phyloP scores from a whole-genome alignment of 2,329 filamentous ascomycete genomes.

The Lachnellula suecica region DNA sequence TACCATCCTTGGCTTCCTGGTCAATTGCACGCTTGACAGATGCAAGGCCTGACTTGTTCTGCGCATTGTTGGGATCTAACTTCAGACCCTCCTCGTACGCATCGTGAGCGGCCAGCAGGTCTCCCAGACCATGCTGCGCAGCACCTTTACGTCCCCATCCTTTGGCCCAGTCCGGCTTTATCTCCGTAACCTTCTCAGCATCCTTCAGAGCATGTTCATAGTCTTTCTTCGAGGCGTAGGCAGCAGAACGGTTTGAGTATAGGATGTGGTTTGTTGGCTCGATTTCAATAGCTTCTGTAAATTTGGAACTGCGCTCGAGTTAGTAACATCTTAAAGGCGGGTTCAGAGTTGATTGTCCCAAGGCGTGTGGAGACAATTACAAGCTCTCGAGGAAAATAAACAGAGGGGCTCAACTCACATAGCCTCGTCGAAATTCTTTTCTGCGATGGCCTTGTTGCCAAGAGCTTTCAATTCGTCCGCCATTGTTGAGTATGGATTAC shows the following conservation, averaged over 20 bases:
- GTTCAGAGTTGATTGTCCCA: background rate
- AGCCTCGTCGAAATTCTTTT: slow-evolving; percentile 94
- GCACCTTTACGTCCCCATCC: slow-evolving; percentile 93
- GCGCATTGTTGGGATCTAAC: slow-evolving; percentile 85
- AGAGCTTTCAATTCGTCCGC: slow-evolving; percentile 88
- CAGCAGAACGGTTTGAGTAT: slow-evolving; percentile 93
- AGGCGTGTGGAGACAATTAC: background rate
- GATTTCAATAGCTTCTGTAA: slow-evolving; percentile 86
- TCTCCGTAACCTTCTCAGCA: slow-evolving; percentile 87
- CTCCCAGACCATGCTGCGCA: slow-evolving; percentile 82
- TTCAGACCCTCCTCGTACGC: slow-evolving; percentile 95
- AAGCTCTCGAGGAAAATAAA: slow-evolving; percentile 14
- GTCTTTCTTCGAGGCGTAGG: slow-evolving; percentile 84
- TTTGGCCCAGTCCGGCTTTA: slow-evolving; percentile 98
- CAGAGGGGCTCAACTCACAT: slow-evolving; percentile 63
- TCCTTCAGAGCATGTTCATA: slow-evolving; percentile 84
- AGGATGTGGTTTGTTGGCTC: slow-evolving; percentile 93
- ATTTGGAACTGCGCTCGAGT: slow-evolving; percentile 71
- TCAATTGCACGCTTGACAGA: slow-evolving; percentile 88
- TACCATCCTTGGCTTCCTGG: slow-evolving; percentile 58
- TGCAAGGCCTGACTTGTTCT: slow-evolving; percentile 84
- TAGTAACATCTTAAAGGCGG: slow-evolving; percentile 7
- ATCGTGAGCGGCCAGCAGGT: slow-evolving; percentile 81
- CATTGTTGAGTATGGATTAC: slow-evolving; percentile 24
- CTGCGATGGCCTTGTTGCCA: slow-evolving; percentile 97